Percentiles rank a stretch among this genome's conserved stretches.
phyloP scores from a whole-genome alignment of 192 early-diverging fungal genomes.

The Backusella tuberculispora region DNA sequence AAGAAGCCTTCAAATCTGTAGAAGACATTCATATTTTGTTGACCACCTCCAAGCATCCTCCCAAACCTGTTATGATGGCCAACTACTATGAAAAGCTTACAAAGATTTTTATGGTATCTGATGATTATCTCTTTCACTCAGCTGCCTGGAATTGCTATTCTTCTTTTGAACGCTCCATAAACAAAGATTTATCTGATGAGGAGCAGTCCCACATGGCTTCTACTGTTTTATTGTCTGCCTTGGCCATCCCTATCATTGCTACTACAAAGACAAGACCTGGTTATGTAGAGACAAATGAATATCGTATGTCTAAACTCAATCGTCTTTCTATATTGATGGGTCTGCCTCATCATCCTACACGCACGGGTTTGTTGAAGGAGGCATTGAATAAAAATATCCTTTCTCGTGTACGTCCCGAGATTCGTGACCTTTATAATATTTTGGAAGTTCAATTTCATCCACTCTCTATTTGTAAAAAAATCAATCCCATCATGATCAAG shows the following conservation, averaged over 20 bases:
- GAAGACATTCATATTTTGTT: conserved; percentile 98
- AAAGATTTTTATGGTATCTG: conserved; percentile 93
- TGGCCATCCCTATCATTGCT: conserved; percentile 95
- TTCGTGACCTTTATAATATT: conserved; percentile 91
- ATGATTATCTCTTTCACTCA: conserved; percentile 97
- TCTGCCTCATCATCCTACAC: conserved; percentile 79
- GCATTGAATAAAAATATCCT: conserved; percentile 87
- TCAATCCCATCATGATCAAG: conserved; percentile 83
- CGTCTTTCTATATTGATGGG: conserved; percentile 88
- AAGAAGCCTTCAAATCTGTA: conserved; percentile 95
- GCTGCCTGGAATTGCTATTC: conserved; percentile 94
- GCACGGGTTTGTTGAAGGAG: conserved; percentile 88
- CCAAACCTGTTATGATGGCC: conserved; percentile 93
- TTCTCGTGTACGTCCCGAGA: conserved; percentile 80
- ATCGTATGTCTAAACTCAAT: conserved; percentile 74
- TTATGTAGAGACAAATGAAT: conserved; percentile 73
- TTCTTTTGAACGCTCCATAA: conserved; percentile 70
- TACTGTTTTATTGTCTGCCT: conserved; percentile 88
- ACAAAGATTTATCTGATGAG: conserved; percentile 81
- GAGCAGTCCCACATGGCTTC: conserved; percentile 90
- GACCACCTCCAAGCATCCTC: conserved; percentile 84
- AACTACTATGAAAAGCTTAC: conserved; percentile 99
- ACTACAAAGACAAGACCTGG: conserved; percentile 73
- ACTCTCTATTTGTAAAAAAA: conserved; percentile 95
- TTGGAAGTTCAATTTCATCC: conserved; percentile 99